These are phyloP conservation scores for Globisporangium nunn DNA, from an alignment of 352 stramenopile genomes.

Conservation along the genomic window DNA sequence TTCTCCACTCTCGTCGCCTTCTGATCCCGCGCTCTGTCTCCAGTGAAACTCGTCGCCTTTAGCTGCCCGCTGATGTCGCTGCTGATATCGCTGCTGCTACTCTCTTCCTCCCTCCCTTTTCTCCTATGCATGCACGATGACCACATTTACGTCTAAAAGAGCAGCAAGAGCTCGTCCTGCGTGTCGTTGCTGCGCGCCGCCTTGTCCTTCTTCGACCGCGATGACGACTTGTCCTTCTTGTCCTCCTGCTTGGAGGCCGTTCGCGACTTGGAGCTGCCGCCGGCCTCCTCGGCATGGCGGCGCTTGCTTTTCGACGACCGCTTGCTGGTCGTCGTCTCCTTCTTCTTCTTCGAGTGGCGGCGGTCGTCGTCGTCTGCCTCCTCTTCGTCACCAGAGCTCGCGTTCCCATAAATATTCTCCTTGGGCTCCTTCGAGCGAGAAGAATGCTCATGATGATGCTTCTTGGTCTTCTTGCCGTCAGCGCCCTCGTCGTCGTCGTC, in stretches of 20 bases:
- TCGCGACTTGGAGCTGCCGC: too few relatives aligned
- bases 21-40: too few relatives aligned
- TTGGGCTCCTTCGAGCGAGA: conserved; percentile 33
- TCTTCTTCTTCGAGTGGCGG: conserved; percentile 35
- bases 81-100: too few relatives aligned
- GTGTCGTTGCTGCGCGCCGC: conserved; percentile 12
- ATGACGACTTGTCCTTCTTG: conserved; percentile 21
- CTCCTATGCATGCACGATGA: background rate
- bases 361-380: conserved; percentile 17
- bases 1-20: background rate
- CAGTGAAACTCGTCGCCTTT: too few relatives aligned
- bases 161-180: conserved; percentile 56
- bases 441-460: conserved; percentile 9
- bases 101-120: background rate
- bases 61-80: too few relatives aligned
- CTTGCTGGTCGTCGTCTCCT: conserved; percentile 1
- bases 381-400: conserved; percentile 31
- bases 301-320: conserved; percentile 7
- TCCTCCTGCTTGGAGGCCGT: conserved; percentile 8
- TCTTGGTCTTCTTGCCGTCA: conserved; percentile 33
- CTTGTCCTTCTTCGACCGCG: conserved; percentile 39
- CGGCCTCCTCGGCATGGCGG: too few relatives aligned
- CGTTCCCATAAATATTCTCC: conserved; percentile 45
- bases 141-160: conserved; percentile 54
- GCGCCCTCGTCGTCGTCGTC: conserved; percentile 14